These are phyloP conservation scores for Ceratobasidium sp. DNA, from an alignment of 1,284 basidiomycete genomes.

Conservation along the genomic window DNA sequence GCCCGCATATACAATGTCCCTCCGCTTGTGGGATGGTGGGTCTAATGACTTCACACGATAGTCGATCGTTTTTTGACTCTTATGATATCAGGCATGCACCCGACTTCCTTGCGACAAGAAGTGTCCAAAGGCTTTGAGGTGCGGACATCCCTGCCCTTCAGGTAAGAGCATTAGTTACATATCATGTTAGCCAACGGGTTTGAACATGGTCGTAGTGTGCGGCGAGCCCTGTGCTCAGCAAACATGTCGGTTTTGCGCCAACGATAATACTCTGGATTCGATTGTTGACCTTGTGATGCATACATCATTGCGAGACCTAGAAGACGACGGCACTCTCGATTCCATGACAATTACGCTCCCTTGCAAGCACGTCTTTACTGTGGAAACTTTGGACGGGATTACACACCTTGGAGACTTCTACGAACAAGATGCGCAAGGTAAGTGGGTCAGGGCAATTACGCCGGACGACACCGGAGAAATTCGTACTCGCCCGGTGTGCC, in stretches of 20 bases:
- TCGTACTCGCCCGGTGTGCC: slow-evolving; percentile 64
- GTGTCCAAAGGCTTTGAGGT: slow-evolving; percentile 65
- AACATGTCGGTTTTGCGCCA: slow-evolving; percentile 67
- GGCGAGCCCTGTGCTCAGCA: slow-evolving; percentile 75
- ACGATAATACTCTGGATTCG: slow-evolving; percentile 58
- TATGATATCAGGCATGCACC: slow-evolving; percentile 67
- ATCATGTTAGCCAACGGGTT: background rate
- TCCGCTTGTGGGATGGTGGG: slow-evolving; percentile 79
- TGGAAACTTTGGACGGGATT: slow-evolving; percentile 76
- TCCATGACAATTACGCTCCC: slow-evolving; percentile 72
- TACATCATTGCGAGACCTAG: slow-evolving; percentile 64
- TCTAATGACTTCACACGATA: slow-evolving; percentile 42
- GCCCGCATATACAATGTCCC: slow-evolving; percentile 68
- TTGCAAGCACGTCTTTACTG: slow-evolving; percentile 77
- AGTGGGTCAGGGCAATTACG: slow-evolving; percentile 56
- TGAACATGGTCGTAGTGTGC: slow-evolving; percentile 64
- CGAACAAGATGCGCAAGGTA: slow-evolving; percentile 54
- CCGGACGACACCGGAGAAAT: slow-evolving; percentile 29
- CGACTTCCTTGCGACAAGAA: slow-evolving; percentile 74
- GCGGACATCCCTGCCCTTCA: slow-evolving; percentile 78
- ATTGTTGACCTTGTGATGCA: slow-evolving; percentile 73
- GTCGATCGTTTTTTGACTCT: slow-evolving; percentile 9
- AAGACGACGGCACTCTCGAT: slow-evolving; percentile 54
- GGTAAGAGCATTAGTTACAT: slow-evolving; percentile 59
- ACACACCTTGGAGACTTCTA: slow-evolving; percentile 71